Percentiles rank a stretch among this genome's conserved stretches.
Conservation (phyloP, 495 filamentous ascomycete genomes). For the Trichocladium uniseriatum region DNA sequence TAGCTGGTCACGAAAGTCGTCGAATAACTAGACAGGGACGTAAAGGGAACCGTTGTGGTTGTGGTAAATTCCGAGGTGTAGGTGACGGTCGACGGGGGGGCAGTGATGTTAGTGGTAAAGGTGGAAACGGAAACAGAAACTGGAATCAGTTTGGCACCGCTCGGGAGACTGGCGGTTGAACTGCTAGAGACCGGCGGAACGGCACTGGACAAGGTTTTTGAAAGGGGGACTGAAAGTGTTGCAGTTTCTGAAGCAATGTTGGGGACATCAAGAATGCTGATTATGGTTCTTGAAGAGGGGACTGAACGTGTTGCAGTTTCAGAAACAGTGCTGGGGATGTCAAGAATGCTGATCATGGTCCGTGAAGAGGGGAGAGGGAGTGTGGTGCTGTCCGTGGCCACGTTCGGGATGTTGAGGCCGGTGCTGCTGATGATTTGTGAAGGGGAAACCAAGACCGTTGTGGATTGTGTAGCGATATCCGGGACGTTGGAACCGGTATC, state of each 20-base stretch:
- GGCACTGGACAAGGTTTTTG: too few species aligned
- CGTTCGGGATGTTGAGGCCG: too few species aligned
- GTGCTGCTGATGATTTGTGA: too few species aligned
- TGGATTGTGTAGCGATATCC: too few species aligned
- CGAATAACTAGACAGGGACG: background rate
- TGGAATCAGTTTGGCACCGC: constrained; percentile 1
- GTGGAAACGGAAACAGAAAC: constrained; percentile 6
- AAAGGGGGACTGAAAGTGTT: too few species aligned
- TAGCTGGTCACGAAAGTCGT: constrained; percentile 6
- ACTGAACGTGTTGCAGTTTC: background rate
- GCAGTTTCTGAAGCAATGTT: background rate
- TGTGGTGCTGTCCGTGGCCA: too few species aligned
- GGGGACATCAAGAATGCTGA: too few species aligned
- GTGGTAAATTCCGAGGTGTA: constrained; percentile 5
- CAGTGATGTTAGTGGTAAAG: constrained; percentile 12
- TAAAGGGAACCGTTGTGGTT: background rate
- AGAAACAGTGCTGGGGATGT: background rate
- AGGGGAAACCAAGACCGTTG: too few species aligned
- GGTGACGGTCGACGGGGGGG: constrained; percentile 1
- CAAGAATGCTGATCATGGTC: too few species aligned
- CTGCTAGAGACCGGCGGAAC: background rate
- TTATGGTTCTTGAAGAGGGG: background rate
- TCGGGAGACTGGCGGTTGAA: constrained; percentile 1
- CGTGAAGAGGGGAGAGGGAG: too few species aligned
- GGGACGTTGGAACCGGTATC: background rate